Evolutionary conservation across 306 rosid species (phyloP).

Genomic region (Trifolium fragiferum): DNA sequence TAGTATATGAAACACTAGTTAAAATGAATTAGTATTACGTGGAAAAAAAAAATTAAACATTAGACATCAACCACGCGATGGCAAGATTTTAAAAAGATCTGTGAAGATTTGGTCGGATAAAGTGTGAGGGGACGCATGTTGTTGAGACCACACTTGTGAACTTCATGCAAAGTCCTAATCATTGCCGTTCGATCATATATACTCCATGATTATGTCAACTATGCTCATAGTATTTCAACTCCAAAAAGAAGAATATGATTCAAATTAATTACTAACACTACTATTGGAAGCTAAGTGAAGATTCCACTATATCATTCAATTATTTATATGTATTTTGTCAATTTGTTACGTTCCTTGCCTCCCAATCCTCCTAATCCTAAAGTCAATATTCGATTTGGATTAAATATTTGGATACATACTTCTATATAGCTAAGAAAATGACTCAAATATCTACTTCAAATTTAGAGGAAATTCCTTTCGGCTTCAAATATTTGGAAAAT

Average conservation of each 20-base stretch:
- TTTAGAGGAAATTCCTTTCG: neutral
- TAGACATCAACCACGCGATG: constrained; percentile 31
- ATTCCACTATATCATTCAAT: neutral
- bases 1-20: too few relatives aligned
- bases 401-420: neutral
- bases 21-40: too few relatives aligned
- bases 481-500: too few relatives aligned
- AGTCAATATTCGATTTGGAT: neutral
- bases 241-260: neutral
- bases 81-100: constrained; percentile 33
- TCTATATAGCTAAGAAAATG: neutral
- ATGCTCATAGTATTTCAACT: neutral
- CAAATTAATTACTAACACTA: neutral
- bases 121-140: constrained; percentile 34
- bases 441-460: neutral
- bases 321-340: constrained; percentile 3
- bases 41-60: neutral
- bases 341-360: neutral
- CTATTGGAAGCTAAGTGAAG: neutral
- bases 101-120: constrained; percentile 42
- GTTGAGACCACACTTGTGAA: constrained; percentile 2
- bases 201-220: constrained; percentile 2
- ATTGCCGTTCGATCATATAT: constrained; percentile 33
- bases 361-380: neutral
- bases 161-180: constrained; percentile 35